phyloP scores from a whole-genome alignment of 2,329 filamentous ascomycete genomes.

The Raffaelea arxii region DNA sequence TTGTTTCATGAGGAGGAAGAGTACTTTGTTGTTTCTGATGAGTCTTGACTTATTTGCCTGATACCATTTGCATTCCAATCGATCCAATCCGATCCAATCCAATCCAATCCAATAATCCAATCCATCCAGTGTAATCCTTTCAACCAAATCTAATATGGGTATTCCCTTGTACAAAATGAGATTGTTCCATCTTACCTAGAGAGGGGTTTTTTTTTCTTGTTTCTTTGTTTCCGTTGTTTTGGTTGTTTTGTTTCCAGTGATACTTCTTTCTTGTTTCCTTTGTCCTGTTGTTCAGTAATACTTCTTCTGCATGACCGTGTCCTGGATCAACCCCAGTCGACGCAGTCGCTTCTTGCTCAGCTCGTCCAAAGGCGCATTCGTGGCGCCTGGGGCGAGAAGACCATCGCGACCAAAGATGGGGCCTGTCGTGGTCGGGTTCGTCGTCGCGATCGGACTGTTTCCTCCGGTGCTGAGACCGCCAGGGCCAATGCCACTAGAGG shows the following conservation, averaged over 20 bases:
- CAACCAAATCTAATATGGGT: too few relatives aligned
- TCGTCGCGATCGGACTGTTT: not conserved
- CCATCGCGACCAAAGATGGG: conserved; percentile 21
- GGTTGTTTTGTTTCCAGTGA: not conserved
- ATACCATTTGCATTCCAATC: too few relatives aligned
- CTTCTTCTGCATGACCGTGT: conserved; percentile 9
- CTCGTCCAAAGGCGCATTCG: conserved; percentile 33
- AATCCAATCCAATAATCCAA: too few relatives aligned
- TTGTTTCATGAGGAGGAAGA: too few relatives aligned
- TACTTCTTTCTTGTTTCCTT: not conserved
- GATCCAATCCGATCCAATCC: too few relatives aligned
- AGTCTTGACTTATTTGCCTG: too few relatives aligned
- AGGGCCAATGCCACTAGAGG: not conserved
- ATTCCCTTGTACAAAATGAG: too few relatives aligned
- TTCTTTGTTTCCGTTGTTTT: too few relatives aligned
- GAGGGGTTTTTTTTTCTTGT: too few relatives aligned
- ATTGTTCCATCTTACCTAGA: too few relatives aligned
- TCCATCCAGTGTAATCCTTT: too few relatives aligned
- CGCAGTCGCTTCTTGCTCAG: conserved; percentile 41
- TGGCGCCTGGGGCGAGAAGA: not conserved
- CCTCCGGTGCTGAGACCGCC: not conserved
- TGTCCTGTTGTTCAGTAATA: conserved; percentile 7
- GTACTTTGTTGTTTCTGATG: too few relatives aligned
- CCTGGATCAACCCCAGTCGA: conserved; percentile 28
- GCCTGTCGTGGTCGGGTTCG: conserved; percentile 23